A percentile compares a stretch with the other conserved stretches of the same genome.
Evolutionary conservation across 192 early-diverging fungal species (phyloP).

Genomic region (Coemansia sp.): DNA sequence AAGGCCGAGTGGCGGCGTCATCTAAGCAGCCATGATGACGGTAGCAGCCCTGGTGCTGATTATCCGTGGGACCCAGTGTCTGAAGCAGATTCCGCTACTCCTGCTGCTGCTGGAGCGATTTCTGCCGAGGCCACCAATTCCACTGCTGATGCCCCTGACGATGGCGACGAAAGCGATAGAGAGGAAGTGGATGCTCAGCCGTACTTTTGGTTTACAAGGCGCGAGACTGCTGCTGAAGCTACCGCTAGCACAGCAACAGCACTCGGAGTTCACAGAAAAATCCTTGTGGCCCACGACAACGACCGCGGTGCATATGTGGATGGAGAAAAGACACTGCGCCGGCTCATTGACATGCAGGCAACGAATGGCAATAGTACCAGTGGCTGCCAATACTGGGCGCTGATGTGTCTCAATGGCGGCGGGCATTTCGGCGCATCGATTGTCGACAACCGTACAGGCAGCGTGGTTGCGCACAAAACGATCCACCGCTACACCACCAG

Average conservation of each 20-base stretch:
- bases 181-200: slow-evolving; percentile 1
- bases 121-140: neutral
- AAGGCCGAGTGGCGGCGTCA: slow-evolving; percentile 27
- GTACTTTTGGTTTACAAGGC: slow-evolving; percentile 32
- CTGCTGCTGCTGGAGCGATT: neutral
- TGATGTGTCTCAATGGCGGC: slow-evolving; percentile 78
- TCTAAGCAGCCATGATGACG: neutral
- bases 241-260: neutral
- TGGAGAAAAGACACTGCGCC: slow-evolving; percentile 9
- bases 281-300: slow-evolving; percentile 27
- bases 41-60: neutral
- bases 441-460: slow-evolving; percentile 67
- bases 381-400: slow-evolving; percentile 59
- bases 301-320: slow-evolving; percentile 26
- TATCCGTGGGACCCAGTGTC: slow-evolving; percentile 36
- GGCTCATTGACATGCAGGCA: slow-evolving; percentile 30
- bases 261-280: slow-evolving; percentile 39
- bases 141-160: neutral
- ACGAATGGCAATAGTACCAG: slow-evolving; percentile 6
- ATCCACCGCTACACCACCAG: slow-evolving; percentile 96
- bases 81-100: neutral
- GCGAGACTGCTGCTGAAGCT: neutral
- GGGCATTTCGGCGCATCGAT: slow-evolving; percentile 92
- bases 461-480: slow-evolving; percentile 81
- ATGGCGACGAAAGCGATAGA: neutral